phyloP scores from a whole-genome alignment of 2,329 filamentous ascomycete genomes.

The Hymenoscyphus repandus region DNA sequence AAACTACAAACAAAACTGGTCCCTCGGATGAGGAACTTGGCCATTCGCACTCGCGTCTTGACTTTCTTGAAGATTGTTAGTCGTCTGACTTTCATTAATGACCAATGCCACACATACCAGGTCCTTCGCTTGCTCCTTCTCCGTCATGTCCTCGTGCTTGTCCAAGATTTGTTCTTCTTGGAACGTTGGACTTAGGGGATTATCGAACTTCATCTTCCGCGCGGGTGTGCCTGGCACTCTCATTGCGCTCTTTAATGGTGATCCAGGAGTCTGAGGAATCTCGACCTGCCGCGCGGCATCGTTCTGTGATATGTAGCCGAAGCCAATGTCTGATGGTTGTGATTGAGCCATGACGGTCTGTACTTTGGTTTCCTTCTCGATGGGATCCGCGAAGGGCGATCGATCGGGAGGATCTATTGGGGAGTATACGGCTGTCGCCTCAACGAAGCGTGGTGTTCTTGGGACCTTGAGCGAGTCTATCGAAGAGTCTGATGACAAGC shows the following conservation, averaged over 20 bases:
- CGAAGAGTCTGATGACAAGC: conserved; percentile 35
- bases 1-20: conserved; percentile 97
- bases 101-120: conserved; percentile 56
- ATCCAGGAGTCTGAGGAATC: conserved; percentile 64
- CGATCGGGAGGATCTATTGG: conserved; percentile 55
- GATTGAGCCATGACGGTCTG: conserved; percentile 53
- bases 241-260: conserved; percentile 85
- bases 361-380: conserved; percentile 36
- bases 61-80: conserved; percentile 65
- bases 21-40: conserved; percentile 89
- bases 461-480: conserved; percentile 49
- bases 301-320: conserved; percentile 74
- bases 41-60: conserved; percentile 84
- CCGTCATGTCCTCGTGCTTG: conserved; percentile 74
- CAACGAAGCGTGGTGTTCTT: conserved; percentile 72
- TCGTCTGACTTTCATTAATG: conserved; percentile 1
- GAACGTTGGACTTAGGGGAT: conserved; percentile 87
- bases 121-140: conserved; percentile 82
- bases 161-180: conserved; percentile 81
- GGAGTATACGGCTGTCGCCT: conserved; percentile 74
- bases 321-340: conserved; percentile 82
- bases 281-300: conserved; percentile 49
- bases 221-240: conserved; percentile 80
- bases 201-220: conserved; percentile 62
- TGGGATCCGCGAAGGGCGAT: conserved; percentile 56